A percentile compares a stretch with the other conserved stretches of the same genome.
Evolutionary conservation across 1,284 basidiomycete species (phyloP).

Genomic region (Fistulinella cinereoalba): DNA sequence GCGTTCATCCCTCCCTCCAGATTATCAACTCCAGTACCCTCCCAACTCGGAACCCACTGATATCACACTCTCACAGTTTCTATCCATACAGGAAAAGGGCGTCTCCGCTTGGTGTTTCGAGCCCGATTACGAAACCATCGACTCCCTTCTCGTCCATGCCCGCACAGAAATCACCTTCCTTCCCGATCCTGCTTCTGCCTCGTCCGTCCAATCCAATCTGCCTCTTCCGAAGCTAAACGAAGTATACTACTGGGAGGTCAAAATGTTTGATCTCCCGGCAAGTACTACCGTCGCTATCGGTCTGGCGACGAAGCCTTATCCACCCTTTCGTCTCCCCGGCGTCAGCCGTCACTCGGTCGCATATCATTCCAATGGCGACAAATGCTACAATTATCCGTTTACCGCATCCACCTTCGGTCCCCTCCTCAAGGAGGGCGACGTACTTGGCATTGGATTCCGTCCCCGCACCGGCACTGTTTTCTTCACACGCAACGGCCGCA

Average conservation of each 20-base stretch:
- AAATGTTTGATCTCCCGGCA: conserved; percentile 92
- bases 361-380: conserved; percentile 96
- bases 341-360: conserved; percentile 90
- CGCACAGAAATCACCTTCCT: conserved; percentile 96
- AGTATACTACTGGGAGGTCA: conserved; percentile 97
- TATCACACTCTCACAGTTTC: conserved; percentile 94
- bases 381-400: conserved; percentile 97
- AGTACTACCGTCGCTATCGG: conserved; percentile 85
- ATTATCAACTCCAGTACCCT: conserved; percentile 87
- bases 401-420: conserved; percentile 85
- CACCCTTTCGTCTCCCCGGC: conserved; percentile 89
- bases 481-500: conserved; percentile 93
- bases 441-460: conserved; percentile 89
- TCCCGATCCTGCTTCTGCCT: conserved; percentile 88
- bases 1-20: conserved; percentile 40
- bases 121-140: conserved; percentile 92
- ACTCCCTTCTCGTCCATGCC: conserved; percentile 86
- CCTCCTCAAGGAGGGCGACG: conserved; percentile 87
- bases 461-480: conserved; percentile 95
- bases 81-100: conserved; percentile 97
- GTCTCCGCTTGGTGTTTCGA: conserved; percentile 98
- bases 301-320: conserved; percentile 93
- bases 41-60: conserved; percentile 92
- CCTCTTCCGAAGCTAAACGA: conserved; percentile 95
- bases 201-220: conserved; percentile 91